phyloP scores from a whole-genome alignment of 2,329 filamentous ascomycete genomes.

The Aspergillus sp. region DNA sequence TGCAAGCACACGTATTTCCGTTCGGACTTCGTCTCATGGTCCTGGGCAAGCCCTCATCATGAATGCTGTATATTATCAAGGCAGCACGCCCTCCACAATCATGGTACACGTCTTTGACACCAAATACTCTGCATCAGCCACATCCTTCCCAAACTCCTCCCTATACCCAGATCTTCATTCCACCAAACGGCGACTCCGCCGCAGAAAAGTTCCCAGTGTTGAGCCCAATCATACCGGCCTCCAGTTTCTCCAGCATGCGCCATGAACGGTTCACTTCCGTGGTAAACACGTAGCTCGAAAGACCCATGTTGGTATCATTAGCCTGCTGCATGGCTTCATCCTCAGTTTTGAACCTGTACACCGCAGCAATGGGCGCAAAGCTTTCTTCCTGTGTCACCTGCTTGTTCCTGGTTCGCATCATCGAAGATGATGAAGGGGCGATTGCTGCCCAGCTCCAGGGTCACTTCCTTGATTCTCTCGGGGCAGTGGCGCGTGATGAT shows the following conservation, averaged over 20 bases:
- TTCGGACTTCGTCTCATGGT: no score
- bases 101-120: constrained; percentile 61
- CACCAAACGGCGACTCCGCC: constrained; percentile 60
- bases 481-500: constrained; percentile 55
- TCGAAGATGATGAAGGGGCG: constrained; percentile 60
- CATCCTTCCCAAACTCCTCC: constrained; percentile 61
- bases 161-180: constrained; percentile 63
- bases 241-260: constrained; percentile 59
- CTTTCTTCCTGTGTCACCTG: constrained; percentile 53
- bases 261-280: constrained; percentile 61
- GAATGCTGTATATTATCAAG: not conserved
- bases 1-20: no score
- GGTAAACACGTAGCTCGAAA: constrained; percentile 63
- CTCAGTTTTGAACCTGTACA: constrained; percentile 61
- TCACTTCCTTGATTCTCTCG: constrained; percentile 57
- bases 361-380: constrained; percentile 58
- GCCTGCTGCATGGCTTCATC: constrained; percentile 55
- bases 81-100: constrained; percentile 43
- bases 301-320: constrained; percentile 58
- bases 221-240: constrained; percentile 64
- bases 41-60: no score
- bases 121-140: constrained; percentile 56
- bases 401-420: constrained; percentile 56
- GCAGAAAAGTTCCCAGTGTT: constrained; percentile 52
- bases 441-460: constrained; percentile 60